Conservation (phyloP, 2,329 filamentous ascomycete species). For the Fusarium annulatum region DNA sequence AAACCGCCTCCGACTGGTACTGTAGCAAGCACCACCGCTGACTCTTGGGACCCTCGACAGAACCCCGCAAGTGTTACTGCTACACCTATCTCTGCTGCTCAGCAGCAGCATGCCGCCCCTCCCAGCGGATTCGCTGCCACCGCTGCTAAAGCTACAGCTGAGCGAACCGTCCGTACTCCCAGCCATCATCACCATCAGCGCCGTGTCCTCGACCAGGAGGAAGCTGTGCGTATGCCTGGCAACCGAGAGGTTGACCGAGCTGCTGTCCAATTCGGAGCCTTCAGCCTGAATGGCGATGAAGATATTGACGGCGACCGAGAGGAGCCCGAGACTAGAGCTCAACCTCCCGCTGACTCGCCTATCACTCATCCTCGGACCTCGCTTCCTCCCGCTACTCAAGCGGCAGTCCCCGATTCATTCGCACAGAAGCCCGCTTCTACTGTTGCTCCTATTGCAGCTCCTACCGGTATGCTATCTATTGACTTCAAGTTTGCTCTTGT, state of each 20-base stretch:
- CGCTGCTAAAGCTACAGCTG: constrained; percentile 79
- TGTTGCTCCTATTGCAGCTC: constrained; percentile 53
- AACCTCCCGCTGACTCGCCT: constrained; percentile 93
- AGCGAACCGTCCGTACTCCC: constrained; percentile 73
- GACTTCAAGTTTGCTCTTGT: not conserved
- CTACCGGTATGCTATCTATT: constrained; percentile 47
- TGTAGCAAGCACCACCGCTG: constrained; percentile 87
- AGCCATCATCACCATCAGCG: constrained; percentile 76
- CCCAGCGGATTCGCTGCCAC: constrained; percentile 81
- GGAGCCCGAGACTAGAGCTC: constrained; percentile 92
- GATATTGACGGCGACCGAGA: constrained; percentile 96
- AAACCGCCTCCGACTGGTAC: constrained; percentile 82
- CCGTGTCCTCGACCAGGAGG: constrained; percentile 91
- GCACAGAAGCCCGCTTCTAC: constrained; percentile 65
- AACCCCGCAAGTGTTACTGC: constrained; percentile 68
- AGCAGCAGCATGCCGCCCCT: constrained; percentile 69
- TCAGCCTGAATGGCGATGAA: constrained; percentile 87
- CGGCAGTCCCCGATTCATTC: constrained; percentile 66
- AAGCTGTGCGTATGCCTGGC: constrained; percentile 97
- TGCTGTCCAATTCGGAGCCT: constrained; percentile 95
- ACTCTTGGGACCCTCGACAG: constrained; percentile 81
- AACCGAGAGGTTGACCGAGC: constrained; percentile 94
- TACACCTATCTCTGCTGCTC: constrained; percentile 73
- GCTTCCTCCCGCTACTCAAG: constrained; percentile 77
- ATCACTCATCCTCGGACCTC: constrained; percentile 86